phyloP scores from a whole-genome alignment of 768 basidiomycete species.

The Suillus discolor region DNA sequence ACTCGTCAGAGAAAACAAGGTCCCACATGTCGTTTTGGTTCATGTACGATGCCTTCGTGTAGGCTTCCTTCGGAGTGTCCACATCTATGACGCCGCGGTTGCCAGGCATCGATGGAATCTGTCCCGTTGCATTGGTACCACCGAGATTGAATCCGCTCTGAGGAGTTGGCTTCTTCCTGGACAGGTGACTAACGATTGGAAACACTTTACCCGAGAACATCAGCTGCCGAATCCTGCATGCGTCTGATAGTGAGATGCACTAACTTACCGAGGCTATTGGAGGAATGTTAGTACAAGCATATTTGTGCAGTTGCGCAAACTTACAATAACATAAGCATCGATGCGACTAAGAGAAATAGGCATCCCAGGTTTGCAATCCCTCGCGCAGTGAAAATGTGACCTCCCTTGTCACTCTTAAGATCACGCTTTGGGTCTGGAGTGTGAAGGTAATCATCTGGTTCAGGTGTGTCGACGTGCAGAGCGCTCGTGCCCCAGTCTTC shows the following conservation, averaged over 20 bases:
- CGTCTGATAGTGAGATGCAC: background rate
- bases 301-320: slow-evolving; percentile 25
- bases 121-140: slow-evolving; percentile 74
- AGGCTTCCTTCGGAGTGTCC: slow-evolving; percentile 51
- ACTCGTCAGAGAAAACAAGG: slow-evolving; percentile 84
- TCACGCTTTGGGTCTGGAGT: slow-evolving; percentile 62
- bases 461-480: slow-evolving; percentile 45
- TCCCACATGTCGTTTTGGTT: slow-evolving; percentile 35
- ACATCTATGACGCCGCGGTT: slow-evolving; percentile 54
- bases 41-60: slow-evolving; percentile 43
- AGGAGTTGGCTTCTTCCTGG: slow-evolving; percentile 39
- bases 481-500: slow-evolving; percentile 52
- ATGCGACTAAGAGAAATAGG: slow-evolving; percentile 54
- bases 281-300: background rate
- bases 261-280: slow-evolving; percentile 15
- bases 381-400: slow-evolving; percentile 59
- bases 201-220: slow-evolving; percentile 34
- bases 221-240: background rate
- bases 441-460: slow-evolving; percentile 66
- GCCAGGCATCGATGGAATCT: slow-evolving; percentile 48
- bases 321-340: slow-evolving; percentile 57
- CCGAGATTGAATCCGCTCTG: slow-evolving; percentile 72
- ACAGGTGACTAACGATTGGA: slow-evolving; percentile 51
- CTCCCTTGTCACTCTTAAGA: slow-evolving; percentile 54
- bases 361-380: slow-evolving; percentile 72